Conservation (phyloP, 2,329 filamentous ascomycete genomes). For the Diaporthe aspalathi region DNA sequence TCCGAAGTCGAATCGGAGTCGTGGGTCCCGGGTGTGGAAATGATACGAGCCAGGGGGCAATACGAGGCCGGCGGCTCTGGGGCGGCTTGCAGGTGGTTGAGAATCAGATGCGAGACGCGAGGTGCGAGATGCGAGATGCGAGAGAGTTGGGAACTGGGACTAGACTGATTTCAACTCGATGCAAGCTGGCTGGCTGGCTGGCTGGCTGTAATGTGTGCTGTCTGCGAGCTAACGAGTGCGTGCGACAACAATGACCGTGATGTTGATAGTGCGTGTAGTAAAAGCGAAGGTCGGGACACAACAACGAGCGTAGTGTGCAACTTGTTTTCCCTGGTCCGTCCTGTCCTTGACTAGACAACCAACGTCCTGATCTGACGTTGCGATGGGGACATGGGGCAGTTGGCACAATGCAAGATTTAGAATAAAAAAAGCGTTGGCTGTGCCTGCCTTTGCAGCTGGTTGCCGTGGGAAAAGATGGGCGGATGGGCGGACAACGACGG, state of each 20-base stretch:
- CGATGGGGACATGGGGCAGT: slow-evolving; percentile 22
- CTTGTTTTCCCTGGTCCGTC: neutral
- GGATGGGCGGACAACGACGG: neutral
- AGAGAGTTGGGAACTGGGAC: neutral
- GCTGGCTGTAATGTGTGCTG: neutral
- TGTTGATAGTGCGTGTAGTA: slow-evolving; percentile 3
- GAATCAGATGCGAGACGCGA: no score
- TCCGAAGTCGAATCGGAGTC: neutral
- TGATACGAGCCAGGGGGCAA: slow-evolving; percentile 31
- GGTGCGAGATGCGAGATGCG: slow-evolving; percentile 21
- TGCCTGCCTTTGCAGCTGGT: slow-evolving; percentile 29
- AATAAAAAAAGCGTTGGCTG: slow-evolving; percentile 22
- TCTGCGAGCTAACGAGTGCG: slow-evolving; percentile 27
- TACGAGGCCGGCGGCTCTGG: slow-evolving; percentile 34
- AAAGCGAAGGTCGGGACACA: slow-evolving; percentile 19
- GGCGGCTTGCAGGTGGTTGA: slow-evolving; percentile 1
- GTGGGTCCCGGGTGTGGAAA: neutral
- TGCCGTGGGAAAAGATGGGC: slow-evolving; percentile 36
- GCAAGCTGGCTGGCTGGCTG: no score
- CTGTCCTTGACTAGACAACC: neutral
- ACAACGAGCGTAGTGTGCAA: neutral
- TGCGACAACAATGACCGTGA: slow-evolving; percentile 32
- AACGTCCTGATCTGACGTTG: slow-evolving; percentile 34
- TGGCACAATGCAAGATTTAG: neutral
- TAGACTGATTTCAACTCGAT: neutral